Evolutionary conservation across 106 monocot species (phyloP), one percentile per base, ranked within the genome.

Genomic region (Chionographis japonica): DNA sequence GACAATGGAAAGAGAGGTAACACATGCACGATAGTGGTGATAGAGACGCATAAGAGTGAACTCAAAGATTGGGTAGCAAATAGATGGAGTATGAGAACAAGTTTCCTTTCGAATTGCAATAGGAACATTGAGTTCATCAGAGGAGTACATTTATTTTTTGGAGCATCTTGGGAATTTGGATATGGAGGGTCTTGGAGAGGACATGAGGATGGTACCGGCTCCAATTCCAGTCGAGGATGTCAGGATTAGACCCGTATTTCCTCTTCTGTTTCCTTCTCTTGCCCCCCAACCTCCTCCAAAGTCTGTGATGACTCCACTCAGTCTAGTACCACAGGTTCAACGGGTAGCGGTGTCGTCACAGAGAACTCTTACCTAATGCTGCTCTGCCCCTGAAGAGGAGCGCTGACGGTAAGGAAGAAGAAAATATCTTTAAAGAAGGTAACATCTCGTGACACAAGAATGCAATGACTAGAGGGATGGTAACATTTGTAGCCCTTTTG

Each of bases 101-200:
- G 50, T 68, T 53, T 41, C 39, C 46, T 69, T 69, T 8, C 62
- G 62, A 49, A 76, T 18, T 20, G 62, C 52, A 62, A 69, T 76
- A 4, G 66, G 68, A 15, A 51, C 51, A 40, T 62, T 53, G 27
- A 27, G 27, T 8, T 43, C 37, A 50, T 69, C 60, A 41, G 5
- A 6, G 15, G 42, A 35, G 12, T 9, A 0, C 51, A 3, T 8
- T 65, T 3, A 10, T 55, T 8, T 11, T 11, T 1, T 63, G 16
- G 16, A 52, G 4, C 14, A 13, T 53, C 71, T 56, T 0, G 1
- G 38, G 15, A 4, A 14, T 14, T 11, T 3, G 9, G 37, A 39
- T 50, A 0, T 50, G 50, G 50, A 50, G 50, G 50, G 12, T 18
- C 6, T 13, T 15, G 7, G 18, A 5, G 41, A 42, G 27, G 1